These are phyloP conservation scores for Arachnomyces sp. DNA, from an alignment of 2,329 filamentous ascomycete genomes.

Conservation along the genomic window DNA sequence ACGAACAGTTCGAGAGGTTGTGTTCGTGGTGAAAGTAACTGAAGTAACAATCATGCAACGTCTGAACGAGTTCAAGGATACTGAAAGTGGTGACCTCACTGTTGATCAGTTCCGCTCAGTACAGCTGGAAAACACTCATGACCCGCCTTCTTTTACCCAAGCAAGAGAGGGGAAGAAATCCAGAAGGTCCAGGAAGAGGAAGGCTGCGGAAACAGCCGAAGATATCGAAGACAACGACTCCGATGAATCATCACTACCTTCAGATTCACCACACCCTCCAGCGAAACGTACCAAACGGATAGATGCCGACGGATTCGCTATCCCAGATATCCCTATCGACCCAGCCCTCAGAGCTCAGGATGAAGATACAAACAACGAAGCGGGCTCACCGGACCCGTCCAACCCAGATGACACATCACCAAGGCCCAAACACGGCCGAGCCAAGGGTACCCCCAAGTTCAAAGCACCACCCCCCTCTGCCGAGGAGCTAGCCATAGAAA, in stretches of 20 bases:
- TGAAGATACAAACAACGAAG: neutral
- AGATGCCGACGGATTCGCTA: constrained; percentile 62
- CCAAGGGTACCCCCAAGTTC: constrained; percentile 24
- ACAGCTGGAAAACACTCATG: constrained; percentile 58
- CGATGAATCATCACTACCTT: constrained; percentile 24
- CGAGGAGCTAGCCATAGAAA: constrained; percentile 53
- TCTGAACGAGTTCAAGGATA: constrained; percentile 82
- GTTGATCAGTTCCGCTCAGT: constrained; percentile 68
- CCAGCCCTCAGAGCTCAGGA: constrained; percentile 27
- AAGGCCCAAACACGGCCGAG: constrained; percentile 19
- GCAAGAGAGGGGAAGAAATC: constrained; percentile 52
- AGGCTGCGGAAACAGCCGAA: constrained; percentile 28
- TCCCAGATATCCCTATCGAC: constrained; percentile 47
- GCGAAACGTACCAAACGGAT: constrained; percentile 34
- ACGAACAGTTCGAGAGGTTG: constrained; percentile 83
- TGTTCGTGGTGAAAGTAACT: constrained; percentile 97
- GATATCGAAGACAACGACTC: constrained; percentile 44
- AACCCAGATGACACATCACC: neutral
- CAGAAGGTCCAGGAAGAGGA: constrained; percentile 31
- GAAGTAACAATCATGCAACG: constrained; percentile 89
- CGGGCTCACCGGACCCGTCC: constrained; percentile 1
- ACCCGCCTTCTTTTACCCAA: constrained; percentile 70
- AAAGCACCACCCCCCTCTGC: constrained; percentile 47
- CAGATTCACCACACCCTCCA: constrained; percentile 13
- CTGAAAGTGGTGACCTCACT: constrained; percentile 74